These are phyloP conservation scores for Xenosphaeropsis pyriputrescens DNA, from an alignment of 2,329 filamentous ascomycete genomes.

Conservation along the genomic window DNA sequence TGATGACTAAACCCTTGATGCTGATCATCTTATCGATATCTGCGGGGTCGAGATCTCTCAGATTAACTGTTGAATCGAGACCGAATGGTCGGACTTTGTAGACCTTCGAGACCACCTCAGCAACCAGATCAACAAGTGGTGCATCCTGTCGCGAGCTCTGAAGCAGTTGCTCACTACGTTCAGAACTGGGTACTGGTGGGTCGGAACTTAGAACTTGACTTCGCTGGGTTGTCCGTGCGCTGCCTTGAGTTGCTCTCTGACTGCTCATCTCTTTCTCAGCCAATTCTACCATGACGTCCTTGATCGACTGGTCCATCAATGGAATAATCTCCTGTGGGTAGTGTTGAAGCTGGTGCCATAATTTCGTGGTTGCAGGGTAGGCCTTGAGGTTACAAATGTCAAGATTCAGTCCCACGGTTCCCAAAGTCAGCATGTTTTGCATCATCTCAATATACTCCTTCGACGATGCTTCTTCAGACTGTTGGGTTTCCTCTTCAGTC, in stretches of 20 bases:
- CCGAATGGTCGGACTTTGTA: slow-evolving; percentile 88
- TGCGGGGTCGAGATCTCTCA: slow-evolving; percentile 80
- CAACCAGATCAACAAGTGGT: slow-evolving; percentile 50
- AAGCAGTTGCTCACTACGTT: slow-evolving; percentile 33
- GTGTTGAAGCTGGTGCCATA: slow-evolving; percentile 88
- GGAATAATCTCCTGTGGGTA: slow-evolving; percentile 96
- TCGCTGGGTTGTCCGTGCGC: slow-evolving; percentile 30
- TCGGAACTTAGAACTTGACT: slow-evolving; percentile 50
- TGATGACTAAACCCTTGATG: slow-evolving; percentile 91
- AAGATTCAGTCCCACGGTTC: slow-evolving; percentile 71
- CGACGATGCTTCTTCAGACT: slow-evolving; percentile 55
- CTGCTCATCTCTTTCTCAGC: slow-evolving; percentile 67
- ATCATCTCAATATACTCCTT: slow-evolving; percentile 77
- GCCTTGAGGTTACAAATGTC: slow-evolving; percentile 82
- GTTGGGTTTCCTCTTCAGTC: slow-evolving; percentile 58
- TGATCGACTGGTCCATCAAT: slow-evolving; percentile 87
- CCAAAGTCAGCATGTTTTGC: slow-evolving; percentile 81
- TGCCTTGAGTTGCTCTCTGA: slow-evolving; percentile 46
- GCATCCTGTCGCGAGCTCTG: slow-evolving; percentile 28
- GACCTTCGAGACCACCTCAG: slow-evolving; percentile 65
- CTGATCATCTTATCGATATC: slow-evolving; percentile 95
- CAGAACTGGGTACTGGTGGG: slow-evolving; percentile 67
- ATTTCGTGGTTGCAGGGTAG: slow-evolving; percentile 81
- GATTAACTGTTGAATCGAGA: slow-evolving; percentile 72
- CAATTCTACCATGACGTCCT: slow-evolving; percentile 85